phyloP scores from a whole-genome alignment of 2,329 filamentous ascomycete genomes.

The Hypoxylon sp. region DNA sequence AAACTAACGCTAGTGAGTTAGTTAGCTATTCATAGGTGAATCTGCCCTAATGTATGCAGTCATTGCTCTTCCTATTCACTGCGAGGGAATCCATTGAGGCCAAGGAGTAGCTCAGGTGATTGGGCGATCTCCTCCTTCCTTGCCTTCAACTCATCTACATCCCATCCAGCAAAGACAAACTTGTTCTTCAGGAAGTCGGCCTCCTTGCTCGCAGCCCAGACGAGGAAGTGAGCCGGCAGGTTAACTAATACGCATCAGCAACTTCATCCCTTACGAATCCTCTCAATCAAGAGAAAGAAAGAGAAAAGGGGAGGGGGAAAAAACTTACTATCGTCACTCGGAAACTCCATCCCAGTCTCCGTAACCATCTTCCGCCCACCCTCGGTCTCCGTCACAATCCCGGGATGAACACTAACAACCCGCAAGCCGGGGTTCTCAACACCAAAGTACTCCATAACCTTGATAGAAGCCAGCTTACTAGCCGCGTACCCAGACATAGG shows the following conservation, averaged over 20 bases:
- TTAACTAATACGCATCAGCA: conserved; percentile 33
- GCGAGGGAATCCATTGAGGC: conserved; percentile 46
- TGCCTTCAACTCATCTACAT: conserved; percentile 46
- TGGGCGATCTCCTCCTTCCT: conserved; percentile 43
- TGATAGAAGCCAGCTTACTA: conserved; percentile 45
- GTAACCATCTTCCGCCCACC: conserved; percentile 40
- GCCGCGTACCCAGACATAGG: conserved; percentile 59
- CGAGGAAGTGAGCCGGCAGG: conserved; percentile 43
- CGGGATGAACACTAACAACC: conserved; percentile 45
- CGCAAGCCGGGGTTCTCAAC: conserved; percentile 45
- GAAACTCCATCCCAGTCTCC: conserved; percentile 44
- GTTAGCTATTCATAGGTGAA: neutral
- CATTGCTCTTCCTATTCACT: conserved; percentile 17
- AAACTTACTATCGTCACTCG: conserved; percentile 46
- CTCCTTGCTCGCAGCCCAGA: conserved; percentile 47
- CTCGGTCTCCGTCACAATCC: conserved; percentile 42
- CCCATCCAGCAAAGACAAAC: conserved; percentile 45
- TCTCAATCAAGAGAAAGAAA: neutral
- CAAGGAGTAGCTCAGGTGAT: conserved; percentile 40
- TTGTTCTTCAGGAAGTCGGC: conserved; percentile 47
- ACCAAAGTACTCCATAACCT: conserved; percentile 48
- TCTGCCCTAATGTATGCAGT: neutral
- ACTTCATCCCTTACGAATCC: neutral
- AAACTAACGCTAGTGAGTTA: neutral
- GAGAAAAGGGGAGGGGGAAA: neutral